Evolutionary conservation across 2,329 filamentous ascomycete species (phyloP).

Genomic region (Fusarium armeniacum): DNA sequence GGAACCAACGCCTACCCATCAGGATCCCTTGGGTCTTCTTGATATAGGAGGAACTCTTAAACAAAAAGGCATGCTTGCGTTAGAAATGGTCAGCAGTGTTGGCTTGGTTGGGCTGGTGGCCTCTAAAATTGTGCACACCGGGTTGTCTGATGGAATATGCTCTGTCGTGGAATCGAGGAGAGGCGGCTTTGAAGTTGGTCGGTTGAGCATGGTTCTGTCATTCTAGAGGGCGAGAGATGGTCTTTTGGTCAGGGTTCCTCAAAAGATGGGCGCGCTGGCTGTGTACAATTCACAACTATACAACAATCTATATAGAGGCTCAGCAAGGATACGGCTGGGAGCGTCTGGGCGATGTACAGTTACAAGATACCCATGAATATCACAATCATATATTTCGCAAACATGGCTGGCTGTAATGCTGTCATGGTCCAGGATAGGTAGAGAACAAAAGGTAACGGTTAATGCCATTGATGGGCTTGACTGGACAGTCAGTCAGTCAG

Average conservation of each 20-base stretch:
- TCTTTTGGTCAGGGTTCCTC: background rate
- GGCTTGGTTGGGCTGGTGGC: conserved; percentile 80
- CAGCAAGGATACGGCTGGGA: background rate
- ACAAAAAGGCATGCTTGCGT: conserved; percentile 73
- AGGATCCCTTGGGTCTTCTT: conserved; percentile 85
- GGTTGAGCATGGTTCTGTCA: conserved; percentile 42
- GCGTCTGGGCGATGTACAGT: conserved; percentile 18
- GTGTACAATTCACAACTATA: background rate
- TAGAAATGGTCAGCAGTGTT: conserved; percentile 81
- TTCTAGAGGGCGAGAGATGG: conserved; percentile 24
- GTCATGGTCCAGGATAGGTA: background rate
- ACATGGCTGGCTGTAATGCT: background rate
- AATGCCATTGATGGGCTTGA: background rate
- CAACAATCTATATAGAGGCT: background rate
- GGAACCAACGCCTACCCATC: conserved; percentile 55
- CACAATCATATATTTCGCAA: conserved; percentile 2
- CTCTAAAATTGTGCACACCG: conserved; percentile 67
- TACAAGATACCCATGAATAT: conserved; percentile 45
- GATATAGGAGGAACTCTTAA: conserved; percentile 76
- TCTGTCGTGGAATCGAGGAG: conserved; percentile 36
- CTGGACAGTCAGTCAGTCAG: background rate
- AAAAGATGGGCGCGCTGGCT: background rate
- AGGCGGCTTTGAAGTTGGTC: conserved; percentile 42
- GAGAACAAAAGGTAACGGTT: background rate
- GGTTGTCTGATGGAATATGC: conserved; percentile 42